Conservation (phyloP, 306 rosid species). For the Fragaria vesca region DNA sequence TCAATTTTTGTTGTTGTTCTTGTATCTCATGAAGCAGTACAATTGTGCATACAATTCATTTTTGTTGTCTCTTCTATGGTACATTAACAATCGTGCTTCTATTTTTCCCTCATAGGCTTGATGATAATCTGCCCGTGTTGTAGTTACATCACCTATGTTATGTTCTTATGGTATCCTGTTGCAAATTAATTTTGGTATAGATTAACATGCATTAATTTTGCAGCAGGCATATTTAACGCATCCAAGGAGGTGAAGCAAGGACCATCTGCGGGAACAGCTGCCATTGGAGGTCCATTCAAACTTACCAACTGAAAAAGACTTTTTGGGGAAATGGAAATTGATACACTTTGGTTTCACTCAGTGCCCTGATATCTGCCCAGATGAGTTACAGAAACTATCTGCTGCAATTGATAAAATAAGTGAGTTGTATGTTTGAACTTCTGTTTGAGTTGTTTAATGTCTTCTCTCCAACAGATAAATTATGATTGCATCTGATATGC, state of each 20-base stretch:
- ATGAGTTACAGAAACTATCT: slow-evolving; percentile 77
- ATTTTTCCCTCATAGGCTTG: background rate
- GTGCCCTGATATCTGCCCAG: slow-evolving; percentile 97
- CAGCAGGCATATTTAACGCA: slow-evolving; percentile 61
- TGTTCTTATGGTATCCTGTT: background rate
- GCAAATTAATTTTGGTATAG: slow-evolving; percentile 10
- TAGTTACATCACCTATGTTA: background rate
- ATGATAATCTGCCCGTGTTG: background rate
- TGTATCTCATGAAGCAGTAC: background rate
- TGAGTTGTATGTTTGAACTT: slow-evolving; percentile 32
- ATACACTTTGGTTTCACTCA: slow-evolving; percentile 92
- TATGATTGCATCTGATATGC: background rate
- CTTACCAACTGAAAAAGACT: slow-evolving; percentile 76
- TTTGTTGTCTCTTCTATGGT: background rate
- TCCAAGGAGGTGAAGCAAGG: slow-evolving; percentile 82
- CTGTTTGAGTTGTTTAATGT: background rate
- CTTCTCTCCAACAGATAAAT: background rate
- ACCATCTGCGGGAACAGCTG: slow-evolving; percentile 89
- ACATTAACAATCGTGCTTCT: background rate
- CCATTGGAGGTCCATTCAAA: slow-evolving; percentile 94
- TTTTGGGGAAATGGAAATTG: slow-evolving; percentile 80
- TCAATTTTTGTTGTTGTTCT: background rate
- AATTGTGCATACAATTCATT: background rate
- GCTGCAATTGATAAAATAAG: slow-evolving; percentile 93
- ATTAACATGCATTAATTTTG: slow-evolving; percentile 23